Evolutionary conservation across 352 stramenopile species (phyloP).

Genomic region (Phytophthora cactorum): DNA sequence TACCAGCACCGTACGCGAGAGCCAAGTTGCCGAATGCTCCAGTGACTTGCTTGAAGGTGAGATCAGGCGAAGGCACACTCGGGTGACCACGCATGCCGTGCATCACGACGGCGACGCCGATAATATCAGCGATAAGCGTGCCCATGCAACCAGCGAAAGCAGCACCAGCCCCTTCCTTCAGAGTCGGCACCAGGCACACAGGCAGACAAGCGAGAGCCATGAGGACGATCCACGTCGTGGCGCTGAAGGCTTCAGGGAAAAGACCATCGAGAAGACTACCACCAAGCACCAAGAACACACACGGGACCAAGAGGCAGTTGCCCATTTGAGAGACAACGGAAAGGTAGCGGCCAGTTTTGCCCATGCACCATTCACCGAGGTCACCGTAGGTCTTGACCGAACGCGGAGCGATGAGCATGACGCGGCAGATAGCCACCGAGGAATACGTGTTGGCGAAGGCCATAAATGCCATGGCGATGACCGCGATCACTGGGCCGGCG

Average conservation of each 20-base stretch:
- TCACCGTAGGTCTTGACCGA: constrained; percentile 61
- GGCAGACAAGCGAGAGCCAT: constrained; percentile 46
- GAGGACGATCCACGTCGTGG: constrained; percentile 51
- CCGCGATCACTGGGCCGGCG: constrained; percentile 41
- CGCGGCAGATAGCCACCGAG: constrained; percentile 44
- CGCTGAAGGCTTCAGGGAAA: constrained; percentile 46
- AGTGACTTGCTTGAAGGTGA: constrained; percentile 53
- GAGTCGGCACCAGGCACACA: constrained; percentile 54
- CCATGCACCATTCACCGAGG: constrained; percentile 60
- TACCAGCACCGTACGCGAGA: constrained; percentile 58
- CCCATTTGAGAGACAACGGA: constrained; percentile 44
- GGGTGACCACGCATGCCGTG: constrained; percentile 50
- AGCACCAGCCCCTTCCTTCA: constrained; percentile 51
- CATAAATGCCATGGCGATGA: constrained; percentile 57
- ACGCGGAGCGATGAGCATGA: constrained; percentile 50
- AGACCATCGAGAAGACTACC: constrained; percentile 45
- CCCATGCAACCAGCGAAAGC: constrained; percentile 50
- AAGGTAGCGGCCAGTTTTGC: constrained; percentile 46
- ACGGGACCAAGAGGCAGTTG: constrained; percentile 50
- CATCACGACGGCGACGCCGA: constrained; percentile 45
- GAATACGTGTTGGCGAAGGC: constrained; percentile 53
- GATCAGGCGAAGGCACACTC: constrained; percentile 32
- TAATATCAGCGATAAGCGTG: constrained; percentile 51
- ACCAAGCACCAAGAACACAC: constrained; percentile 55
- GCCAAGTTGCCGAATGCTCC: constrained; percentile 58